These are phyloP conservation scores for Malassezia globosa DNA, from an alignment of 1,284 basidiomycete genomes.

Conservation along the genomic window DNA sequence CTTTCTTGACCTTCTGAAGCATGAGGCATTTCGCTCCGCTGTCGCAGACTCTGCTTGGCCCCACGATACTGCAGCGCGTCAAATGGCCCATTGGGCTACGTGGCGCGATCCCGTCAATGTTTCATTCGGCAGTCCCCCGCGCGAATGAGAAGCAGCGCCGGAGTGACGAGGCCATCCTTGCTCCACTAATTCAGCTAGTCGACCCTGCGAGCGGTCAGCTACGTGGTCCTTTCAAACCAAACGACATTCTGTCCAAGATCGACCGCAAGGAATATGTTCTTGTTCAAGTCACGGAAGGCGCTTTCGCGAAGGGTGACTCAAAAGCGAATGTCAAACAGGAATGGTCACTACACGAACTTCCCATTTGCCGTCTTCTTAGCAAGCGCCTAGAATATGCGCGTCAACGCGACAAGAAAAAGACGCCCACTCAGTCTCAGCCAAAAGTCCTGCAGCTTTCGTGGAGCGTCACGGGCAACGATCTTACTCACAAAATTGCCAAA, in stretches of 20 bases:
- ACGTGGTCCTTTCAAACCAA: slow-evolving; percentile 22
- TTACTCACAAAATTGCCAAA: slow-evolving; percentile 28
- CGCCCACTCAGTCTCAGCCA: not conserved
- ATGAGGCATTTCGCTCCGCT: slow-evolving; percentile 28
- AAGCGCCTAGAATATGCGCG: slow-evolving; percentile 47
- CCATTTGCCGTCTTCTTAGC: slow-evolving; percentile 48
- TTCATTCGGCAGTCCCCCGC: slow-evolving; percentile 2
- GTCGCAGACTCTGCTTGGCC: slow-evolving; percentile 30
- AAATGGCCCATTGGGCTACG: slow-evolving; percentile 38
- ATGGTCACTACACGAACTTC: slow-evolving; percentile 21
- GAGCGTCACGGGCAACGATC: slow-evolving; percentile 29
- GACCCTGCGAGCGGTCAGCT: slow-evolving; percentile 32
- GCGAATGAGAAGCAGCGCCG: slow-evolving; percentile 1
- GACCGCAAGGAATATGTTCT: slow-evolving; percentile 30
- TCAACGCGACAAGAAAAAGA: slow-evolving; percentile 12
- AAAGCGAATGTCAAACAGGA: not conserved
- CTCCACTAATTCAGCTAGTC: slow-evolving; percentile 25
- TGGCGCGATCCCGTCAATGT: slow-evolving; percentile 20
- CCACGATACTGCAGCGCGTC: slow-evolving; percentile 27
- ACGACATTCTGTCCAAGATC: slow-evolving; percentile 26
- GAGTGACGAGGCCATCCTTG: slow-evolving; percentile 22
- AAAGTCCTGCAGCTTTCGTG: slow-evolving; percentile 37
- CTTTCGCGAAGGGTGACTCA: slow-evolving; percentile 2
- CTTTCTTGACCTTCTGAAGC: slow-evolving; percentile 29
- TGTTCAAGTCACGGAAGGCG: slow-evolving; percentile 26